Evolutionary conservation across 31 red algal genomes (phyloP).

Genomic region (Odonthalia washingtoniensis): DNA sequence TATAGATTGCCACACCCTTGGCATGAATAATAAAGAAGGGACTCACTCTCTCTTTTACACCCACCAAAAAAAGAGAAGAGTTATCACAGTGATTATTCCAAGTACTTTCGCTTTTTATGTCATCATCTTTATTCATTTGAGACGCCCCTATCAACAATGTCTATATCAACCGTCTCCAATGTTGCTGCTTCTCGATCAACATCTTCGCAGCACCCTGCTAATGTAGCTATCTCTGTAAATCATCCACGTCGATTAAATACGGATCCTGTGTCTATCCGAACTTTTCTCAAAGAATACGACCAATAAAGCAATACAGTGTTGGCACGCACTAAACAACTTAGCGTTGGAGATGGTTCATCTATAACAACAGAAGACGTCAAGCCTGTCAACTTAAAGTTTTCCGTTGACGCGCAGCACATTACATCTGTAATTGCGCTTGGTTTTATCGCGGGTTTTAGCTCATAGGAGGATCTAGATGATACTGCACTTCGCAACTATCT

Average conservation of each 20-base stretch:
- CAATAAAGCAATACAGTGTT: background rate
- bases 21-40: too few species aligned
- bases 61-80: too few species aligned
- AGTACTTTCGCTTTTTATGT: too few species aligned
- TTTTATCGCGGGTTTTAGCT: background rate
- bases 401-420: background rate
- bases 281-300: constrained; percentile 1
- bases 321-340: background rate
- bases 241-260: background rate
- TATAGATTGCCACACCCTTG: too few species aligned
- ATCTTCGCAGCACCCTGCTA: background rate
- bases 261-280: background rate
- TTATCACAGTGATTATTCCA: too few species aligned
- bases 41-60: too few species aligned
- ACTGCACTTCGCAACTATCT: background rate
- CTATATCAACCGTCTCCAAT: too few species aligned
- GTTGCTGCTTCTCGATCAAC: too few species aligned
- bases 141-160: too few species aligned
- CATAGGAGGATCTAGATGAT: background rate
- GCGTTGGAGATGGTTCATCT: background rate
- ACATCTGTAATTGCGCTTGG: background rate
- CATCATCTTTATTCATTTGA: too few species aligned
- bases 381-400: too few species aligned
- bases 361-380: background rate
- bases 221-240: background rate